These are phyloP conservation scores for Trichoderma asperellum DNA, from an alignment of 2,329 filamentous ascomycete genomes.

Conservation along the genomic window DNA sequence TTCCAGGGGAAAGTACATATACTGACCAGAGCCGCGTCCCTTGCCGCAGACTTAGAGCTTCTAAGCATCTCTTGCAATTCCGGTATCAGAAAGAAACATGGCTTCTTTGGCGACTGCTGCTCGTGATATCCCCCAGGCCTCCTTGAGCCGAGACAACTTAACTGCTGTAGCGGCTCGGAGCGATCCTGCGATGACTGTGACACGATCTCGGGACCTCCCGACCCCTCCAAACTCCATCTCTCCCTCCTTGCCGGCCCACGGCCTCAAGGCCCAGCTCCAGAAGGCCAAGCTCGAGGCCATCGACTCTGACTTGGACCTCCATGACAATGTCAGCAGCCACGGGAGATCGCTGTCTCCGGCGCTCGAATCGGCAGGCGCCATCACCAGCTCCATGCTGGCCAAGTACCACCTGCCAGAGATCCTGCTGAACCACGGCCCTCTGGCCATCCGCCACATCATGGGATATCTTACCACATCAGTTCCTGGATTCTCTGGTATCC, in stretches of 20 bases:
- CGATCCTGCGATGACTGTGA: constrained; percentile 62
- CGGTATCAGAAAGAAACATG: constrained; percentile 52
- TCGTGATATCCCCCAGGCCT: constrained; percentile 68
- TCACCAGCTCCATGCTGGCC: constrained; percentile 83
- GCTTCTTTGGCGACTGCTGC: constrained; percentile 68
- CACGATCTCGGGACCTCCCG: constrained; percentile 68
- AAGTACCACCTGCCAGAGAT: constrained; percentile 91
- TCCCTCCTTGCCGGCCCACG: constrained; percentile 80
- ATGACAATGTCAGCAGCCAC: constrained; percentile 55
- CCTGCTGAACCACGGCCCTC: constrained; percentile 82
- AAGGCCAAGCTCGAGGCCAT: constrained; percentile 65
- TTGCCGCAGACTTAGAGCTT: constrained; percentile 44
- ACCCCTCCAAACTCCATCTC: constrained; percentile 97
- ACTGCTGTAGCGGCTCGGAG: constrained; percentile 71
- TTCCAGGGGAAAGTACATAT: constrained; percentile 13
- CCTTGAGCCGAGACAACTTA: constrained; percentile 69
- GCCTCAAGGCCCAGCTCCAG: constrained; percentile 70
- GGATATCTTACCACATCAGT: constrained; percentile 91
- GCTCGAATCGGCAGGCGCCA: constrained; percentile 75
- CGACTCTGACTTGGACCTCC: constrained; percentile 87
- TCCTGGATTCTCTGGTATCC: constrained; percentile 87
- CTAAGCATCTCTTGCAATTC: constrained; percentile 47
- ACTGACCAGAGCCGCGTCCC: constrained; percentile 21
- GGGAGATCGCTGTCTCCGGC: constrained; percentile 51
- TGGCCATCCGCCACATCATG: constrained; percentile 95